Evolutionary conservation across 2,329 filamentous ascomycete species (phyloP).

Genomic region (Torrubiellomyces zombiae): DNA sequence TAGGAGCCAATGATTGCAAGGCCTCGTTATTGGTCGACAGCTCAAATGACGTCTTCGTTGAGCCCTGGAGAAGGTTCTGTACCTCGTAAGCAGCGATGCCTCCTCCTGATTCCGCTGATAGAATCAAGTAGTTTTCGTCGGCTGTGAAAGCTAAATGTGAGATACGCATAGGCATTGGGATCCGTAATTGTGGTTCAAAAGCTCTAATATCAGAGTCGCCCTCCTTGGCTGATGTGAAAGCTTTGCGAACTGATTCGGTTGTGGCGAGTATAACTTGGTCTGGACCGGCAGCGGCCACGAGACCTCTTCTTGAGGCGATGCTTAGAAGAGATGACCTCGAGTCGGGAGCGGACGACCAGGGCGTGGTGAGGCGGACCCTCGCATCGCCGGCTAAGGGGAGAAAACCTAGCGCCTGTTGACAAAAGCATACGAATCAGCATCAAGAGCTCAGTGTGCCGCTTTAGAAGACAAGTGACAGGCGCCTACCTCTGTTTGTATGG

Average conservation of each 20-base stretch:
- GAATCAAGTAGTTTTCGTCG: slow-evolving; percentile 70
- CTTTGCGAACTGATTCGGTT: slow-evolving; percentile 61
- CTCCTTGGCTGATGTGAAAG: slow-evolving; percentile 45
- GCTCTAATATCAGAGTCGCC: slow-evolving; percentile 48
- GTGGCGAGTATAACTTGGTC: slow-evolving; percentile 60
- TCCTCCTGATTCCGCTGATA: slow-evolving; percentile 67
- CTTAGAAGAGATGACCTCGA: slow-evolving; percentile 69
- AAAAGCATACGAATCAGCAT: slow-evolving; percentile 3
- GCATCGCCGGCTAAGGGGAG: slow-evolving; percentile 62
- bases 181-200: slow-evolving; percentile 57
- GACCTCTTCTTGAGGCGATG: slow-evolving; percentile 61
- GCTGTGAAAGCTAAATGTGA: slow-evolving; percentile 83
- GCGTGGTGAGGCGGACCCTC: slow-evolving; percentile 63
- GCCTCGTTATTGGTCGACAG: slow-evolving; percentile 59
- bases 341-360: slow-evolving; percentile 63
- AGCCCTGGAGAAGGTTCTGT: slow-evolving; percentile 46
- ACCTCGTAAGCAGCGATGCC: slow-evolving; percentile 75
- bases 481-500: slow-evolving; percentile 67
- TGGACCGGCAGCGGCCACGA: slow-evolving; percentile 78
- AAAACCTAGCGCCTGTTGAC: slow-evolving; percentile 55
- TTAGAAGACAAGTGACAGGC: too few relatives aligned
- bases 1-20: slow-evolving; percentile 61
- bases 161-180: slow-evolving; percentile 57
- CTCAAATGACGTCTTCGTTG: slow-evolving; percentile 53
- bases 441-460: slow-evolving; percentile 2